phyloP scores from a whole-genome alignment of 2,329 filamentous ascomycete genomes.

The Stachybotrys elegans region DNA sequence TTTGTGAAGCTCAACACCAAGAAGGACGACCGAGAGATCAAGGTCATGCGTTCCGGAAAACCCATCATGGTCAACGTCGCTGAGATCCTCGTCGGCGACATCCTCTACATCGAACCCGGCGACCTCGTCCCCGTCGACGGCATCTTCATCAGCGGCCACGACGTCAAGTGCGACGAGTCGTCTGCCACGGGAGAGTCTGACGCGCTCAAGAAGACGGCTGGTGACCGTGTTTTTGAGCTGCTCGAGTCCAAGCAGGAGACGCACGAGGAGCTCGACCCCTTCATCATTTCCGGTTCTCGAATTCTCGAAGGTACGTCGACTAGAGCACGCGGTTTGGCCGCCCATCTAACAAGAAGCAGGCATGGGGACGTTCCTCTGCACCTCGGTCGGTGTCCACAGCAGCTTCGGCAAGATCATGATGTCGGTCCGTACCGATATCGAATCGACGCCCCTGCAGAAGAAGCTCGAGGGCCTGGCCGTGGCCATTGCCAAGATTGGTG shows the following conservation, averaged over 20 bases:
- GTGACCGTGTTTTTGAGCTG: conserved; percentile 47
- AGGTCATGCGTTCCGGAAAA: conserved; percentile 61
- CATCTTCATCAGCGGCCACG: conserved; percentile 52
- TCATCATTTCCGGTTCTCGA: conserved; percentile 51
- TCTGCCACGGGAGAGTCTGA: conserved; percentile 69
- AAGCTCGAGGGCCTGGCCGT: conserved; percentile 36
- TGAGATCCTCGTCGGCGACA: conserved; percentile 63
- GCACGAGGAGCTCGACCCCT: conserved; percentile 53
- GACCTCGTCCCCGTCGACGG: conserved; percentile 67
- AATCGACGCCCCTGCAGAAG: conserved; percentile 46
- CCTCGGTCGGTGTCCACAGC: conserved; percentile 46
- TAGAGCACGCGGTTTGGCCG: too few relatives aligned
- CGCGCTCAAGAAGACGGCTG: conserved; percentile 59
- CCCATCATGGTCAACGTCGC: conserved; percentile 56
- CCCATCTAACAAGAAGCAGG: too few relatives aligned
- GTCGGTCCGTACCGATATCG: conserved; percentile 43
- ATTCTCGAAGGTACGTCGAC: conserved; percentile 43
- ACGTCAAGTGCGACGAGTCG: conserved; percentile 61
- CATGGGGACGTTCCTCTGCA: conserved; percentile 46
- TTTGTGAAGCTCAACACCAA: conserved; percentile 56
- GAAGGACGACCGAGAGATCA: conserved; percentile 60
- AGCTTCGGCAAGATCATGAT: conserved; percentile 49
- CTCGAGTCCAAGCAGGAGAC: conserved; percentile 44
- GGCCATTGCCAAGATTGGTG: conserved; percentile 34
- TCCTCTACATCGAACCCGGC: conserved; percentile 62